Conservation (phyloP, 1,139 yeast genomes). For the Taphrina deformans region DNA sequence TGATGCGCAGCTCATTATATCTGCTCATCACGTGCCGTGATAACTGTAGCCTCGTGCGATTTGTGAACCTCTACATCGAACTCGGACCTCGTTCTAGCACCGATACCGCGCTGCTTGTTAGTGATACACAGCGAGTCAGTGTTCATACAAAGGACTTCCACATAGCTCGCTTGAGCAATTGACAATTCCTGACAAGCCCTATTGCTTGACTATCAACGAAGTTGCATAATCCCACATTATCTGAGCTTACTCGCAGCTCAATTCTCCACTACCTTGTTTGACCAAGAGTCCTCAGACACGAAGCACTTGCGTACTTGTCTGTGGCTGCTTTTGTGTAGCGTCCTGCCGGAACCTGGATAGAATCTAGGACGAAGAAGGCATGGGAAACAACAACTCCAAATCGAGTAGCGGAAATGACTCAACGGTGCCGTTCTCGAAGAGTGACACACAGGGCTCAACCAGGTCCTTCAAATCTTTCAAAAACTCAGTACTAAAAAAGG, state of each 20-base stretch:
- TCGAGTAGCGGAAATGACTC: conserved; percentile 43
- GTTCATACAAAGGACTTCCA: too few relatives aligned
- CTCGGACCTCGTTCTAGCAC: background rate
- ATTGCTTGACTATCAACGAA: background rate
- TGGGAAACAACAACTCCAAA: conserved; percentile 42
- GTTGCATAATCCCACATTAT: background rate
- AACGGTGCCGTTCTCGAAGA: conserved; percentile 48
- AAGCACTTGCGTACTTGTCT: background rate
- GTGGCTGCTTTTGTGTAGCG: background rate
- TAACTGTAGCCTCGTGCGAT: background rate
- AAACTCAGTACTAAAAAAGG: conserved; percentile 22
- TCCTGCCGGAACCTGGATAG: conserved; percentile 9
- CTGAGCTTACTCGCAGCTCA: background rate
- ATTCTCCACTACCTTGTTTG: background rate
- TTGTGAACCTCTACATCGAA: background rate
- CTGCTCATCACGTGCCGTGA: background rate
- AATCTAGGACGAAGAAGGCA: conserved; percentile 1
- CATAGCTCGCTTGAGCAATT: too few relatives aligned
- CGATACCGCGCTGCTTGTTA: background rate
- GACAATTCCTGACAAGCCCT: too few relatives aligned
- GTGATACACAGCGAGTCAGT: background rate
- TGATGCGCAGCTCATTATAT: background rate
- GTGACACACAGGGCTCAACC: conserved; percentile 50
- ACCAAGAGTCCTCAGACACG: background rate
- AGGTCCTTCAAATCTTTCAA: conserved; percentile 44